Evolutionary conservation across 148 eudicot genomes (phyloP).

Genomic region (Heliamphora exappendiculata): DNA sequence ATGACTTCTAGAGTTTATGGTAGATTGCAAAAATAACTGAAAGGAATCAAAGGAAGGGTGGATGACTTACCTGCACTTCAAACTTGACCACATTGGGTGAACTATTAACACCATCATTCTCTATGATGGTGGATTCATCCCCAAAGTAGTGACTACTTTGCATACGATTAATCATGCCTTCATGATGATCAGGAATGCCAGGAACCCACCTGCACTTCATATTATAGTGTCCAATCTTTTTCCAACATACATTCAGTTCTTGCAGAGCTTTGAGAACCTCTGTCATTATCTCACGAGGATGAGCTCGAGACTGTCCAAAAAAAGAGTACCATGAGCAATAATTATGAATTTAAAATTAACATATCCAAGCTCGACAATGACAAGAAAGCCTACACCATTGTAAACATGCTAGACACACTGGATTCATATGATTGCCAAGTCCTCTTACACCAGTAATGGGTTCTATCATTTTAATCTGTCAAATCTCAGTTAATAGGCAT

Average conservation of each 20-base stretch:
- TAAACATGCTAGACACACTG: neutral
- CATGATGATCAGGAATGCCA: constrained; percentile 51
- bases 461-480: neutral
- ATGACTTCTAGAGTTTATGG: neutral
- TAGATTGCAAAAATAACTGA: constrained; percentile 4
- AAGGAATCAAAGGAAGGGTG: neutral
- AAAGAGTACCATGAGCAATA: neutral
- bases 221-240: constrained; percentile 88
- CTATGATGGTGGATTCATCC: constrained; percentile 59
- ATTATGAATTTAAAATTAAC: neutral
- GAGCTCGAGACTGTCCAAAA: constrained; percentile 70
- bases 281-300: constrained; percentile 85
- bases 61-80: constrained; percentile 74
- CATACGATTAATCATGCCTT: constrained; percentile 49
- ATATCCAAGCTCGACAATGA: neutral
- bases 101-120: constrained; percentile 39
- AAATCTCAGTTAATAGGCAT: neutral
- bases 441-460: neutral
- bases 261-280: constrained; percentile 90
- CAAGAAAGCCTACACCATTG: neutral
- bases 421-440: neutral
- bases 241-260: constrained; percentile 86
- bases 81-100: constrained; percentile 76
- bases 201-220: constrained; percentile 92
- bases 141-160: constrained; percentile 54